Percentiles rank a stretch among this genome's conserved stretches.
Evolutionary conservation across 1,284 basidiomycete genomes (phyloP).

Genomic region (Polyporus tsugae): DNA sequence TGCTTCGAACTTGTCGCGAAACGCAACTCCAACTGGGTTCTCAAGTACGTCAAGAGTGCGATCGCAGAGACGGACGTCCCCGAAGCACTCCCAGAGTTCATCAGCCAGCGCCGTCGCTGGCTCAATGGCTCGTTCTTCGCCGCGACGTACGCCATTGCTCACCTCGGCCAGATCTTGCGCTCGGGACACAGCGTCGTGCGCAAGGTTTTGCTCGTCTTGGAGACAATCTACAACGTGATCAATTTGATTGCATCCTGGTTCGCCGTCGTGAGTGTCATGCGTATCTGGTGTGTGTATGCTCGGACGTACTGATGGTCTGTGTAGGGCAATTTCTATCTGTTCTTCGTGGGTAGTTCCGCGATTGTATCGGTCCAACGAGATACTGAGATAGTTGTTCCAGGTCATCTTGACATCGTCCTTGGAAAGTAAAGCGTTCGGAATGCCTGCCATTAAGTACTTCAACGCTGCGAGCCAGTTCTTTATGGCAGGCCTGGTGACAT

Average conservation of each 20-base stretch:
- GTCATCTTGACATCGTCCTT: conserved; percentile 89
- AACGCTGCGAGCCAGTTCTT: conserved; percentile 88
- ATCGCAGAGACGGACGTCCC: conserved; percentile 98
- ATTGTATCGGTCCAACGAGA: conserved; percentile 40
- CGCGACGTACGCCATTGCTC: conserved; percentile 84
- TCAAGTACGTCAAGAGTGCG: conserved; percentile 96
- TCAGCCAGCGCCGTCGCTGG: conserved; percentile 93
- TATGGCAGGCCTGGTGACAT: conserved; percentile 85
- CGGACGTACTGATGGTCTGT: neutral
- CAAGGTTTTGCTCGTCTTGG: conserved; percentile 79
- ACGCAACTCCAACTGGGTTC: conserved; percentile 88
- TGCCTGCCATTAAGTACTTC: conserved; percentile 77
- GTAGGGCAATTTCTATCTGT: conserved; percentile 95
- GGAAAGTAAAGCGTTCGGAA: conserved; percentile 77
- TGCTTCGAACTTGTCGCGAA: conserved; percentile 98
- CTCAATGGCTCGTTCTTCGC: conserved; percentile 98
- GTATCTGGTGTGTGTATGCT: neutral
- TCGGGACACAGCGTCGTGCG: conserved; percentile 87
- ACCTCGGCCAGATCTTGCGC: conserved; percentile 84
- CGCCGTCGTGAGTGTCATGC: conserved; percentile 67
- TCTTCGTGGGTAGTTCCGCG: conserved; percentile 75
- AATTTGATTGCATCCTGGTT: conserved; percentile 96
- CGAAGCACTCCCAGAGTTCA: conserved; percentile 93
- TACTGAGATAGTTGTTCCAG: conserved; percentile 2
- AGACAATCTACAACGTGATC: conserved; percentile 89